Conservation (phyloP, 2,329 filamentous ascomycete genomes). For the Neonectria hederae region DNA sequence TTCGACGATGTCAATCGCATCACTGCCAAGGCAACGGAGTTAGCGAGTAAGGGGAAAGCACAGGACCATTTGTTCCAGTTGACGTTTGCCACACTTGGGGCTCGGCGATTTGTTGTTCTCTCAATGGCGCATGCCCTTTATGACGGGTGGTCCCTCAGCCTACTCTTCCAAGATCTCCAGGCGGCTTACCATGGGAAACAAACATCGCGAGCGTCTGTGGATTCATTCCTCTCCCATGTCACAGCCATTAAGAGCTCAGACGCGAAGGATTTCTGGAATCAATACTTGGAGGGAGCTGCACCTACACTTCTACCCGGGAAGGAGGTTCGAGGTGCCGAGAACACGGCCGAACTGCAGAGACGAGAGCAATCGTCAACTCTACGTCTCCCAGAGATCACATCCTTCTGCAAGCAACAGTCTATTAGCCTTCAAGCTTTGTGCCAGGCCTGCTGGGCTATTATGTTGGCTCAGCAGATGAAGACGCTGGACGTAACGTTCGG, state of each 20-base stretch:
- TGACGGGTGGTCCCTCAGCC: conserved; percentile 83
- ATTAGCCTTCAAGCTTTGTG: conserved; percentile 82
- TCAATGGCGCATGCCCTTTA: conserved; percentile 90
- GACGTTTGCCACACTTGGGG: conserved; percentile 48
- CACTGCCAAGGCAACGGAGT: conserved; percentile 49
- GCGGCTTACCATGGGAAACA: conserved; percentile 66
- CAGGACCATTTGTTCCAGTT: conserved; percentile 59
- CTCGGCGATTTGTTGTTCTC: conserved; percentile 61
- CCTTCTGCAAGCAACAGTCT: conserved; percentile 71
- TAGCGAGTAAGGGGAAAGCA: conserved; percentile 51
- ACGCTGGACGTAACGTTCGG: conserved; percentile 84
- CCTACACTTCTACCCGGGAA: conserved; percentile 47
- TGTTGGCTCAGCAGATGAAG: conserved; percentile 69
- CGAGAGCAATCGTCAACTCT: conserved; percentile 27
- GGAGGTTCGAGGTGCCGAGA: not conserved
- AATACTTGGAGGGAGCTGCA: conserved; percentile 65
- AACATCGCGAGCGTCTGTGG: conserved; percentile 56
- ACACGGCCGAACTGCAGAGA: conserved; percentile 13
- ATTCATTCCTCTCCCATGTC: conserved; percentile 57
- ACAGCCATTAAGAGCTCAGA: conserved; percentile 33
- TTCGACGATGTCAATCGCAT: conserved; percentile 48
- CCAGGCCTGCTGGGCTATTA: conserved; percentile 78
- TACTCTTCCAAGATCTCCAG: conserved; percentile 77
- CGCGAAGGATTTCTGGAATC: conserved; percentile 72
- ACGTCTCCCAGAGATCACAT: conserved; percentile 40